Evolutionary conservation across 257 asterid species (phyloP).

Genomic region (Echium plantagineum): DNA sequence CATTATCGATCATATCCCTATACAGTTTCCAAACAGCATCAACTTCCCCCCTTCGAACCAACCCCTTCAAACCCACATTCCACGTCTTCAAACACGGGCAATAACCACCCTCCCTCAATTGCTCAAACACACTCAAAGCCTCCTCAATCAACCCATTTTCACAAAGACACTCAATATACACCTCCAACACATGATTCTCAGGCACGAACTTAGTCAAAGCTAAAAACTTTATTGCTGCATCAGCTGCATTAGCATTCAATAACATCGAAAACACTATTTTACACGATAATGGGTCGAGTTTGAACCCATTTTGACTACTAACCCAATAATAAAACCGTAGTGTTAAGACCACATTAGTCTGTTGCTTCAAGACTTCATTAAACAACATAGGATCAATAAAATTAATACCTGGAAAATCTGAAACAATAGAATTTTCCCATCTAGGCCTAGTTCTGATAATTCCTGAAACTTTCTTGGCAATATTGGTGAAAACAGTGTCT

Average conservation of each 20-base stretch:
- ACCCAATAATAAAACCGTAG: constrained; percentile 54
- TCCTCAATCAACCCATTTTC: constrained; percentile 39
- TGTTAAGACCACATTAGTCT: constrained; percentile 28
- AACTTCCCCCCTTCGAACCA: constrained; percentile 24
- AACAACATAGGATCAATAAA: constrained; percentile 47
- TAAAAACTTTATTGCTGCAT: constrained; percentile 38
- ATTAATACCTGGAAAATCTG: constrained; percentile 43
- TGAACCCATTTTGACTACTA: constrained; percentile 32
- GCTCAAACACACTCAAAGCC: constrained; percentile 28
- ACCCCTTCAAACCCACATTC: constrained; percentile 40
- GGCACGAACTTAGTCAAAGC: constrained; percentile 35
- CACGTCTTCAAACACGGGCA: constrained; percentile 32
- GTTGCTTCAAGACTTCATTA: constrained; percentile 44
- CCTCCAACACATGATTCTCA: constrained; percentile 37
- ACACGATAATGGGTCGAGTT: constrained; percentile 22
- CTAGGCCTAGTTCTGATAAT: constrained; percentile 38
- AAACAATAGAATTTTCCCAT: constrained; percentile 52
- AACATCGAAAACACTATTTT: constrained; percentile 40
- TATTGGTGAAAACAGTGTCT: constrained; percentile 16
- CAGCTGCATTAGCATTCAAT: constrained; percentile 44
- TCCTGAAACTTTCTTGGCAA: constrained; percentile 42
- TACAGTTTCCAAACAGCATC: constrained; percentile 50
- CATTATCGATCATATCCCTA: constrained; percentile 33
- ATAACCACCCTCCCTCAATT: constrained; percentile 25
- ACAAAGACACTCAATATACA: constrained; percentile 35